phyloP scores from a whole-genome alignment of 23 red algal genomes.

The Gracilaria gracilis region DNA sequence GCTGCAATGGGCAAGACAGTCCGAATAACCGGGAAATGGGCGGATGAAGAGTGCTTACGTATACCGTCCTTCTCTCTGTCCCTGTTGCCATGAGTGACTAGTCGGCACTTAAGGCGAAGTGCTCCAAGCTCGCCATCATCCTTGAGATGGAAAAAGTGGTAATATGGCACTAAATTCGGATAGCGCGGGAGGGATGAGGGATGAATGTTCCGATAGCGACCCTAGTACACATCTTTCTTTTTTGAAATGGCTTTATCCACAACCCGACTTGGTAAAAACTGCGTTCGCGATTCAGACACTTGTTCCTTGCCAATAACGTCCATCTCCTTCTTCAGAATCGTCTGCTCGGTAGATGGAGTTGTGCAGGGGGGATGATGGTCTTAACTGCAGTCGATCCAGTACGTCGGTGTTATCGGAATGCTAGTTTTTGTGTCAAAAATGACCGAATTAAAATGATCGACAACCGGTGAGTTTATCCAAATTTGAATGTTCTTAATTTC shows the following conservation, averaged over 20 bases:
- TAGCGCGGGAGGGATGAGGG: background rate
- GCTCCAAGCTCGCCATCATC: conserved; percentile 9
- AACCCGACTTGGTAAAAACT: conserved; percentile 18
- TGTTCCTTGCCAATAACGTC: background rate
- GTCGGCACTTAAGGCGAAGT: background rate
- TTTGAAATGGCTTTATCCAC: conserved; percentile 12
- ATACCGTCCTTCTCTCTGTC: conserved; percentile 35
- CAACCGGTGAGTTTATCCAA: too few species aligned
- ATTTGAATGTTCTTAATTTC: too few species aligned
- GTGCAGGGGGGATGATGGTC: too few species aligned
- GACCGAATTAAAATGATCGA: too few species aligned
- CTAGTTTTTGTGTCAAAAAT: too few species aligned
- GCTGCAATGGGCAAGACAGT: conserved; percentile 33
- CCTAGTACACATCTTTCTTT: conserved; percentile 17
- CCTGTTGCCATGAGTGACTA: conserved; percentile 12
- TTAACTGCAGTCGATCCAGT: too few species aligned
- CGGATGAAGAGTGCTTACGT: conserved; percentile 38
- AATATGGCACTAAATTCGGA: background rate
- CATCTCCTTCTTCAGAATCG: background rate
- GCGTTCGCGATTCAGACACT: background rate
- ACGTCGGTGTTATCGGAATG: too few species aligned
- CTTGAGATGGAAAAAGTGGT: conserved; percentile 48
- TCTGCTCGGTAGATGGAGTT: background rate
- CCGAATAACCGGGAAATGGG: conserved; percentile 34
- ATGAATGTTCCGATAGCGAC: background rate